Conservation (phyloP, 108 stramenopile species). For the Cyclostephanos invisitatus region DNA sequence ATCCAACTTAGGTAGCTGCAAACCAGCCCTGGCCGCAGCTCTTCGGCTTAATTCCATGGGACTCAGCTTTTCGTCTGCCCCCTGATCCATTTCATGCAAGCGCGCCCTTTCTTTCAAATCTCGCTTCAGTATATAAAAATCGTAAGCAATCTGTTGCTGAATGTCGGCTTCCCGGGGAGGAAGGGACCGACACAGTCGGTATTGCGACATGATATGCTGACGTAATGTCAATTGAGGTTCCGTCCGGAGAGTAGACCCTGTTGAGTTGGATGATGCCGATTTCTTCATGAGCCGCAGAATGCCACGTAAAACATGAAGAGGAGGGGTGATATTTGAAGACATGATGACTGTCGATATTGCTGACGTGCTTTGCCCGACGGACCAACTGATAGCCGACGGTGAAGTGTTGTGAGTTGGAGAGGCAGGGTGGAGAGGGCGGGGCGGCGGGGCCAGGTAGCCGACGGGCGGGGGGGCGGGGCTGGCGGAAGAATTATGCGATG, state of each 20-base stretch:
- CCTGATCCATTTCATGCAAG: conserved; percentile 72
- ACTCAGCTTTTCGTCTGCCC: conserved; percentile 71
- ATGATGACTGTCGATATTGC: conserved; percentile 1
- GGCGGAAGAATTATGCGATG: no score
- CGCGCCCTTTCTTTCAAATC: conserved; percentile 65
- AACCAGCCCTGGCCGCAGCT: conserved; percentile 77
- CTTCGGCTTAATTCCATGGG: conserved; percentile 78
- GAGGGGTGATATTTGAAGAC: conserved; percentile 44
- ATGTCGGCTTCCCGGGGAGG: conserved; percentile 22
- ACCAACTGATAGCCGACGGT: no score
- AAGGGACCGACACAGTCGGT: conserved; percentile 24
- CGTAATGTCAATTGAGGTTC: conserved; percentile 13
- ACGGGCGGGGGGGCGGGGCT: no score
- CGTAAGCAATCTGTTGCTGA: conserved; percentile 55
- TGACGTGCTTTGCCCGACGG: no score
- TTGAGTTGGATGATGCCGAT: conserved; percentile 14
- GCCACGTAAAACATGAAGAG: conserved; percentile 66
- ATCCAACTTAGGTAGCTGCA: conserved; percentile 63
- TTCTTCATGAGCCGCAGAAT: conserved; percentile 57
- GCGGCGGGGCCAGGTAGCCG: no score
- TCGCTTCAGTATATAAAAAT: conserved; percentile 56
- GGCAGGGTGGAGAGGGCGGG: no score
- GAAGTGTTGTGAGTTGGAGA: no score
- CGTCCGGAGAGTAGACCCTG: background rate
- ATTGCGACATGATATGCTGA: conserved; percentile 49